phyloP scores from a whole-genome alignment of 2,329 filamentous ascomycete species.

The Cladosporium halotolerans region DNA sequence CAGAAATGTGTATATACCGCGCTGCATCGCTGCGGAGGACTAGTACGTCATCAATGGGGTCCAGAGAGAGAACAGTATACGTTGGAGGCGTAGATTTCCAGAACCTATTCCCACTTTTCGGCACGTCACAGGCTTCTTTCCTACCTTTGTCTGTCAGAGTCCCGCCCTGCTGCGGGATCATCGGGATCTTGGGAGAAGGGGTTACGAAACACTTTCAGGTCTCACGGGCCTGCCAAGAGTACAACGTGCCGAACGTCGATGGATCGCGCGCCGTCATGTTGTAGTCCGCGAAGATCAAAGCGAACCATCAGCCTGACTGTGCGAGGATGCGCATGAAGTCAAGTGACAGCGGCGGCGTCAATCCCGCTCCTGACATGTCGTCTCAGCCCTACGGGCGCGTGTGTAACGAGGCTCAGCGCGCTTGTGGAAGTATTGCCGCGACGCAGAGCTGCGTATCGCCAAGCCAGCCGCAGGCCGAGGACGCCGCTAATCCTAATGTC shows the following conservation, averaged over 20 bases:
- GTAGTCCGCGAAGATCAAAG: background rate
- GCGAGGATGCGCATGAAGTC: background rate
- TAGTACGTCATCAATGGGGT: conserved; percentile 2
- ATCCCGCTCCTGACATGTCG: background rate
- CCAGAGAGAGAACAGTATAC: background rate
- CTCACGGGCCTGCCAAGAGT: conserved; percentile 3
- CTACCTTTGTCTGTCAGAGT: background rate
- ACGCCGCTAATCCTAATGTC: background rate
- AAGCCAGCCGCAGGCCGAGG: background rate
- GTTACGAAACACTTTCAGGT: conserved; percentile 7
- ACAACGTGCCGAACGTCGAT: conserved; percentile 2
- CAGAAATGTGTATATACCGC: background rate
- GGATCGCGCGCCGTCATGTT: background rate
- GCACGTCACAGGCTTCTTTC: background rate
- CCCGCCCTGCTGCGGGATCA: background rate
- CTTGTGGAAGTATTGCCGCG: no score
- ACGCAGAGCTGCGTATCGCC: background rate
- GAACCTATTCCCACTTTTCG: background rate
- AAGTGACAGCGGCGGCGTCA: background rate
- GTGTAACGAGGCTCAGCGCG: no score
- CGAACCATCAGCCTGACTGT: background rate
- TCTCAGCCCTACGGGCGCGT: background rate
- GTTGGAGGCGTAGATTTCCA: background rate
- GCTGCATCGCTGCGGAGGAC: background rate
- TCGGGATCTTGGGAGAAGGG: background rate